Evolutionary conservation across 1,284 basidiomycete species (phyloP).

Genomic region (Moesziomyces parantarcticus): DNA sequence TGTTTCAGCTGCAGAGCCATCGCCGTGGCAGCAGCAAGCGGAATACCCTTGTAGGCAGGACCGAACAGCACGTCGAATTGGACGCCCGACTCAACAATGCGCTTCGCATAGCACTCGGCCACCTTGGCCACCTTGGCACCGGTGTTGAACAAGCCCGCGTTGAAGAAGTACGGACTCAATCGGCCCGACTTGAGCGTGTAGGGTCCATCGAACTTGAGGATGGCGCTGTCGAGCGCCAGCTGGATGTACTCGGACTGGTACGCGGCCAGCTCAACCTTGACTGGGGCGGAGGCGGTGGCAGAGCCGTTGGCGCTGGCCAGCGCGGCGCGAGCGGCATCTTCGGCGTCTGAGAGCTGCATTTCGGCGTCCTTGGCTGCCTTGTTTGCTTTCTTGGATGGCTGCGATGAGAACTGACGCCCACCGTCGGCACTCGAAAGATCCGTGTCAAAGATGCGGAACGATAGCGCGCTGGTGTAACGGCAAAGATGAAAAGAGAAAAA

Average conservation of each 20-base stretch:
- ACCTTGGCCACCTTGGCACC: constrained; percentile 83
- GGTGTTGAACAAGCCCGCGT: constrained; percentile 84
- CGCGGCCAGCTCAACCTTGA: constrained; percentile 46
- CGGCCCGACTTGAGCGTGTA: constrained; percentile 82
- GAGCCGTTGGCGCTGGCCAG: constrained; percentile 9
- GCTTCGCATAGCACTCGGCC: constrained; percentile 83
- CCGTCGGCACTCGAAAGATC: constrained; percentile 60
- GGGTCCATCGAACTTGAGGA: constrained; percentile 65
- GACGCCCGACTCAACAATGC: constrained; percentile 73
- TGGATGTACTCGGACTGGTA: constrained; percentile 65
- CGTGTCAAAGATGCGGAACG: constrained; percentile 61
- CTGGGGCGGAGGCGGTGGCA: constrained; percentile 8
- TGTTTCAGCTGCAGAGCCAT: constrained; percentile 78
- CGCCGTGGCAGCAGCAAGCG: constrained; percentile 88
- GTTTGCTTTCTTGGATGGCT: constrained; percentile 30
- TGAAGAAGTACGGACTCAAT: constrained; percentile 95
- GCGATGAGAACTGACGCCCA: constrained; percentile 57
- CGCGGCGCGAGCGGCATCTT: constrained; percentile 44
- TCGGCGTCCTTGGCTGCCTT: constrained; percentile 29
- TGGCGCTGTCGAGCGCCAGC: constrained; percentile 55
- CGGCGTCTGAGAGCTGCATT: constrained; percentile 25
- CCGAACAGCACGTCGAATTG: constrained; percentile 91
- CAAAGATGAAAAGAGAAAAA: constrained; percentile 6
- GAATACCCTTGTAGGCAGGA: constrained; percentile 97
- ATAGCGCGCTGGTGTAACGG: constrained; percentile 49